Percentiles rank a stretch among this genome's conserved stretches.
Conservation (phyloP, 768 basidiomycete genomes). For the Calocybe cyanea region DNA sequence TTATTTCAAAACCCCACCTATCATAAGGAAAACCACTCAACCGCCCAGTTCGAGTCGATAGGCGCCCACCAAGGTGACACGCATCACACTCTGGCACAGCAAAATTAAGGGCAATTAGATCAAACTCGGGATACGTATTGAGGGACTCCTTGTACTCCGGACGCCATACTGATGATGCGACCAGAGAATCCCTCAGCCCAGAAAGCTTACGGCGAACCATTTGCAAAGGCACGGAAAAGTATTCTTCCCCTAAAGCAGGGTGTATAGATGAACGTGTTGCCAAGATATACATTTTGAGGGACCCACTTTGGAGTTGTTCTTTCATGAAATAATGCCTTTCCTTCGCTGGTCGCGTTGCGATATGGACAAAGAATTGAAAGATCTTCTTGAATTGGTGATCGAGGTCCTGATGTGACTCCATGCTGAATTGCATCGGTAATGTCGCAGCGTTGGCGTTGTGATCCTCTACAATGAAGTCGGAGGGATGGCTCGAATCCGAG, state of each 20-base stretch:
- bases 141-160: conserved; percentile 62
- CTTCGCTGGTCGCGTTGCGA: conserved; percentile 56
- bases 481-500: conserved; percentile 35
- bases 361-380: conserved; percentile 83
- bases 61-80: conserved; percentile 69
- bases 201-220: conserved; percentile 65
- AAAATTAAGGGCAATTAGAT: conserved; percentile 48
- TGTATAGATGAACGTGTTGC: neutral
- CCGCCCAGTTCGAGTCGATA: conserved; percentile 60
- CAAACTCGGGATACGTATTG: conserved; percentile 64
- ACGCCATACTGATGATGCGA: conserved; percentile 83
- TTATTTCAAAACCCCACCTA: conserved; percentile 53
- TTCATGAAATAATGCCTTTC: conserved; percentile 56
- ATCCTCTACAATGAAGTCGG: conserved; percentile 64
- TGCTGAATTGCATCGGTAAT: conserved; percentile 78
- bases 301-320: conserved; percentile 46
- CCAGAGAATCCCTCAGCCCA: conserved; percentile 69
- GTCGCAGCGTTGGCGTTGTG: conserved; percentile 39
- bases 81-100: conserved; percentile 72
- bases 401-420: conserved; percentile 73
- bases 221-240: conserved; percentile 69
- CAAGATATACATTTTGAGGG: neutral
- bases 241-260: conserved; percentile 48
- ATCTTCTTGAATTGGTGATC: conserved; percentile 82
- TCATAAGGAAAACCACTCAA: conserved; percentile 72